Base-by-base conservation (phyloP, 768 basidiomycete genomes). In the Chalciporus pseudorubinellus region DNA sequence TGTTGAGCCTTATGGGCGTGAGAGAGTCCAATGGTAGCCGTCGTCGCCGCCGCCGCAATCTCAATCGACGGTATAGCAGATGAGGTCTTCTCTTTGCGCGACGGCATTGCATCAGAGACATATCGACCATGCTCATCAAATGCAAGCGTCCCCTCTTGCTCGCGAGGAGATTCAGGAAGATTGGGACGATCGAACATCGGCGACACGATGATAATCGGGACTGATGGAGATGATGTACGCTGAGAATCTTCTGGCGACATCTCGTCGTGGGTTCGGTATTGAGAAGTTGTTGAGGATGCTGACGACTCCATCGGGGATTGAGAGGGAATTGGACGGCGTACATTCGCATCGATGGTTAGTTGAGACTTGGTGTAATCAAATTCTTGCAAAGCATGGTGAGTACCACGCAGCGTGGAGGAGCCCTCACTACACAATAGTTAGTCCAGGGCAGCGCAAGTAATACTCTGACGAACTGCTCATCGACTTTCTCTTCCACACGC, bases 391-490 rank as follows among this genome's bases (percentile, higher is more conserved):
- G n/a, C 33, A 20, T 6, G 31, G 48, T 36, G n/a, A 33, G 18
- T 21, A 26, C 2, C 8, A 34, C 8, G 8, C 18, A 22, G 36
- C 28, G 22, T 4, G 6, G 48, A 33, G 16, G 38, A 9, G n/a
- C 16, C 26, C 14, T 50, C 46, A 4, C 63, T 64, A 28, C 31
- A 6, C 14, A 19, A 38, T 14, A 1, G 18, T 65, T 31, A 64
- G 20, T 13, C 20, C 19, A 44, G 4, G 28, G 6, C 18, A 34
- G 21, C 4, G 2, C 31, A 11, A 40, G 31, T 42, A 39, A 19
- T 16, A 26, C 16, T 21, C 6, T 7, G 12, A 60, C 63, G 13
- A 39, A 65, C 60, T 52, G 0, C 39, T 50, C 21, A 11, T 46
- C 19, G 24, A 22, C n/a, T 18, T 19, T 38, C 26, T 44, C 51